Evolutionary conservation across 1,284 basidiomycete genomes (phyloP).

Genomic region (Puccinia triticina): DNA sequence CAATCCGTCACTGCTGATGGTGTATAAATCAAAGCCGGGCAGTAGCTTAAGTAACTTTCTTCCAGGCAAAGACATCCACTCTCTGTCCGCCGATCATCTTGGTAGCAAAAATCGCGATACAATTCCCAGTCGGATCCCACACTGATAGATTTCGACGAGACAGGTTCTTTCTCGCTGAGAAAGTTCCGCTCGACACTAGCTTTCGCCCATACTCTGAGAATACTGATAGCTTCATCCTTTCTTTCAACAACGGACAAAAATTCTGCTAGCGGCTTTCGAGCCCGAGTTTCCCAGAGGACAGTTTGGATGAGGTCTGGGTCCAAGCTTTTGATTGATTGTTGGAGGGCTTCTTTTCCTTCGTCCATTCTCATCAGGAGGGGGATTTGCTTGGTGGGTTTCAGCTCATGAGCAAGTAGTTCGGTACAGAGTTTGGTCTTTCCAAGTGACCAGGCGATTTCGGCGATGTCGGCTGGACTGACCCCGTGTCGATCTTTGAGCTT

Average conservation of each 20-base stretch:
- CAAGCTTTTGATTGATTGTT: slow-evolving; percentile 89
- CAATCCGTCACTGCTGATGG: slow-evolving; percentile 42
- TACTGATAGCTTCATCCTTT: slow-evolving; percentile 71
- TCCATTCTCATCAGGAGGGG: slow-evolving; percentile 91
- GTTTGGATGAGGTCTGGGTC: slow-evolving; percentile 95
- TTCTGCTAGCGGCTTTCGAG: slow-evolving; percentile 79
- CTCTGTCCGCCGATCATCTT: slow-evolving; percentile 91
- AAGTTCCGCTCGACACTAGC: slow-evolving; percentile 61
- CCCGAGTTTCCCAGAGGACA: slow-evolving; percentile 81
- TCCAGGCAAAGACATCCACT: slow-evolving; percentile 82
- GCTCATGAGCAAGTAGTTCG: slow-evolving; percentile 84
- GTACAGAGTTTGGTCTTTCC: slow-evolving; percentile 84
- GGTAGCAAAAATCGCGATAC: slow-evolving; percentile 94
- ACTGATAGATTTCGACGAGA: slow-evolving; percentile 31
- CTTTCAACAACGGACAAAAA: slow-evolving; percentile 95
- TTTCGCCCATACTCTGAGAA: slow-evolving; percentile 85
- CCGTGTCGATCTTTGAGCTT: slow-evolving; percentile 67
- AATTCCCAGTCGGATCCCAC: slow-evolving; percentile 72
- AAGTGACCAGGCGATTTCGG: slow-evolving; percentile 87
- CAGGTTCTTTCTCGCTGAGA: neutral
- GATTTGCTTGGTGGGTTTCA: slow-evolving; percentile 86
- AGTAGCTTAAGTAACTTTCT: slow-evolving; percentile 68
- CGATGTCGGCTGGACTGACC: slow-evolving; percentile 93
- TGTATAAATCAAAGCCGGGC: neutral
- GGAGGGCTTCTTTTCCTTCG: slow-evolving; percentile 82